Conservation (phyloP, 495 filamentous ascomycete genomes). For the Astrocystis sublimbata region DNA sequence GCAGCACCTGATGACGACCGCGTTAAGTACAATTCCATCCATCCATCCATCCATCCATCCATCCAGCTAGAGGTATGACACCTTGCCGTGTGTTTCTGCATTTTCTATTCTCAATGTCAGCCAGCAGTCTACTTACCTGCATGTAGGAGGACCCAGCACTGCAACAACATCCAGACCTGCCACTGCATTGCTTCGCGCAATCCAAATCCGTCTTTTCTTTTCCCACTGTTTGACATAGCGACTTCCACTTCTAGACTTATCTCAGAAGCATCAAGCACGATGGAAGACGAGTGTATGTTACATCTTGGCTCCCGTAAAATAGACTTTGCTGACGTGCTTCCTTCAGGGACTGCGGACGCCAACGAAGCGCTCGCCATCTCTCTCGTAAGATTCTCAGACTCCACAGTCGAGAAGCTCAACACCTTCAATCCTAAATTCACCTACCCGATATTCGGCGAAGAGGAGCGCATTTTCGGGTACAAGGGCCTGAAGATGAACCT, state of each 20-base stretch:
- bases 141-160: too few species aligned
- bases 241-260: too few species aligned
- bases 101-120: background rate
- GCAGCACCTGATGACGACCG: too few species aligned
- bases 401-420: slow-evolving; percentile 57
- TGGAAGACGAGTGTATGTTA: slow-evolving; percentile 55
- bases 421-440: slow-evolving; percentile 85
- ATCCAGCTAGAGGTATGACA: too few species aligned
- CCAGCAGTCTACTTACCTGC: background rate
- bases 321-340: slow-evolving; percentile 17
- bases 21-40: too few species aligned
- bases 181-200: background rate
- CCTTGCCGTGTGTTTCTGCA: background rate
- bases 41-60: too few species aligned
- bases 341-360: slow-evolving; percentile 69
- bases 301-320: background rate
- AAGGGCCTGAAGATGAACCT: slow-evolving; percentile 73
- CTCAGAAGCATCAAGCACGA: slow-evolving; percentile 8
- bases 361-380: slow-evolving; percentile 74
- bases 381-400: slow-evolving; percentile 59
- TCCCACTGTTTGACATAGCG: background rate
- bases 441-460: slow-evolving; percentile 88
- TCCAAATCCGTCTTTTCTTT: background rate
- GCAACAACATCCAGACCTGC: background rate
- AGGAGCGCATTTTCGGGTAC: slow-evolving; percentile 90